A percentile compares a stretch with the other conserved stretches of the same genome.
phyloP scores from a whole-genome alignment of 2,329 filamentous ascomycete species.

The Fusarium foetens region DNA sequence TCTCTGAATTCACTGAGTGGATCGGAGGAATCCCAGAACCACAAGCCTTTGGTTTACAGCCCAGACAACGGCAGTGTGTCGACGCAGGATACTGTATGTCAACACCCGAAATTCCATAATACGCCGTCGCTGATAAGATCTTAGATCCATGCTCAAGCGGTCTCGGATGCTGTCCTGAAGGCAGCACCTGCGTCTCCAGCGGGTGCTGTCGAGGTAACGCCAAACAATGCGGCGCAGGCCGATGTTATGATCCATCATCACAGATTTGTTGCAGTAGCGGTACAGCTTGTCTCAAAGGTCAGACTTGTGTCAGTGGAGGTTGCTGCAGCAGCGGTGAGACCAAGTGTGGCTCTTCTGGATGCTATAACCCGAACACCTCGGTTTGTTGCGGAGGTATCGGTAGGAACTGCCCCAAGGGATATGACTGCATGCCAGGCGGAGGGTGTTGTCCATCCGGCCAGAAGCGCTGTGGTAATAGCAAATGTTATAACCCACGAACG shows the following conservation, averaged over 20 bases:
- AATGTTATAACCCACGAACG: slow-evolving; percentile 9
- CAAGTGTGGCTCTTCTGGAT: background rate
- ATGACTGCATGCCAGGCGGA: slow-evolving; percentile 11
- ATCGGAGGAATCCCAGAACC: background rate
- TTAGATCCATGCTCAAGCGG: slow-evolving; percentile 8
- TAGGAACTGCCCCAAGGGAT: background rate
- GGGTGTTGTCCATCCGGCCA: slow-evolving; percentile 6
- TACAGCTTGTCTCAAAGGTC: background rate
- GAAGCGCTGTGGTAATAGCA: slow-evolving; percentile 9
- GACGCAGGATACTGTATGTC: slow-evolving; percentile 1
- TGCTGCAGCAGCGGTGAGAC: background rate
- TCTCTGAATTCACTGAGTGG: background rate
- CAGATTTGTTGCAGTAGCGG: background rate
- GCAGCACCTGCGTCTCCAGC: background rate
- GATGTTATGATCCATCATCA: background rate
- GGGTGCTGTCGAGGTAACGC: slow-evolving; percentile 2
- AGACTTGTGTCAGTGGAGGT: background rate
- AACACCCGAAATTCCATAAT: no score
- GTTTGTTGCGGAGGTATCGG: background rate
- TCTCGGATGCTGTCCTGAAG: background rate
- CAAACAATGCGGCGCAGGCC: background rate
- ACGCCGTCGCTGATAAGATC: background rate
- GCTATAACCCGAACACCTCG: background rate
- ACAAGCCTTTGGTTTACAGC: background rate
- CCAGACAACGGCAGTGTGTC: background rate